phyloP scores from a whole-genome alignment of 148 eudicot genomes.

The Spergularia marina region DNA sequence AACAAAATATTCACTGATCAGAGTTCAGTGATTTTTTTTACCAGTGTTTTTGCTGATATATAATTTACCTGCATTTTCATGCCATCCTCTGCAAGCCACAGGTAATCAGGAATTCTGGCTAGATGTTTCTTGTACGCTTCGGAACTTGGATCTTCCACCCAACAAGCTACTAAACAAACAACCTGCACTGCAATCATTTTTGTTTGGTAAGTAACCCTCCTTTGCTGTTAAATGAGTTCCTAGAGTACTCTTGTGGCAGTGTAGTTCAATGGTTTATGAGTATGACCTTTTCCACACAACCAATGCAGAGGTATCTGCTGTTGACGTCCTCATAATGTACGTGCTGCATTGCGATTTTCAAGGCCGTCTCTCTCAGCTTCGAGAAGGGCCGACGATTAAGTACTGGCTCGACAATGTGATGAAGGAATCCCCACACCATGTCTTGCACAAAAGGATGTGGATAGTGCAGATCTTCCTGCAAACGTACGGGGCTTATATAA shows the following conservation, averaged over 20 bases:
- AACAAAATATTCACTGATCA: background rate
- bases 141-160: constrained; percentile 71
- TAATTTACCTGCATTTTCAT: constrained; percentile 61
- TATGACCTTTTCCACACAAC: constrained; percentile 51
- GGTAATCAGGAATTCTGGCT: constrained; percentile 57
- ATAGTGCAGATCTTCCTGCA: constrained; percentile 49
- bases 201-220: too few relatives aligned
- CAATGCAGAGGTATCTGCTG: constrained; percentile 50
- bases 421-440: constrained; percentile 46
- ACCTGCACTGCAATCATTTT: constrained; percentile 26
- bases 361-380: constrained; percentile 37
- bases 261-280: background rate
- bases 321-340: constrained; percentile 50
- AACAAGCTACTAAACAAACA: constrained; percentile 57
- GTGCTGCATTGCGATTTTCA: constrained; percentile 43
- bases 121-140: constrained; percentile 57
- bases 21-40: background rate
- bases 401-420: constrained; percentile 42
- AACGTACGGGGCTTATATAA: background rate
- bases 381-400: constrained; percentile 45
- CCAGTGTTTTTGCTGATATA: background rate
- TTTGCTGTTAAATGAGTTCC: too few relatives aligned
- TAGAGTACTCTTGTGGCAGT: background rate
- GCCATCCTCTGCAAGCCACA: constrained; percentile 75
- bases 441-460: constrained; percentile 49